Conservation (phyloP, 306 rosid genomes). For the Echinosophora koreensis region DNA sequence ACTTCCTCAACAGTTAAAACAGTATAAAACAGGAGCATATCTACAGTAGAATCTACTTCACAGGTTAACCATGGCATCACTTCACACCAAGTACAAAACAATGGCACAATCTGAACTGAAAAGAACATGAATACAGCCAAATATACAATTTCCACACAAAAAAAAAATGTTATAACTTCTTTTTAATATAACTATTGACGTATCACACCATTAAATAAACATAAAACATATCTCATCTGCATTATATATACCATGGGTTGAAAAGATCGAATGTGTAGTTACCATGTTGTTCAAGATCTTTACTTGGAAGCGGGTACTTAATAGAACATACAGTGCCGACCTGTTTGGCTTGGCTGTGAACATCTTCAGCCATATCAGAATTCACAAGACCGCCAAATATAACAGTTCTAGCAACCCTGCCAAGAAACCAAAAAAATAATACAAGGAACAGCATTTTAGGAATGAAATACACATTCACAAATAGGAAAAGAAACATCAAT, state of each 20-base stretch:
- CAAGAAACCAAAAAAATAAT: constrained; percentile 40
- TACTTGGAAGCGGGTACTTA: constrained; percentile 81
- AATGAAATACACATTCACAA: neutral
- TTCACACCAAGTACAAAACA: constrained; percentile 20
- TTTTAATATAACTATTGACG: constrained; percentile 19
- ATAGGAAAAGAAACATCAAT: constrained; percentile 12
- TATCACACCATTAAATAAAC: constrained; percentile 27
- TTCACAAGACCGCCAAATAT: constrained; percentile 80
- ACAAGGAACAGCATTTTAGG: constrained; percentile 31
- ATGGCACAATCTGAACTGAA: constrained; percentile 13
- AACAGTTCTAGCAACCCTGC: constrained; percentile 95
- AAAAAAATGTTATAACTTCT: neutral
- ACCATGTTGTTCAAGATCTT: constrained; percentile 78
- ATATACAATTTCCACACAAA: neutral
- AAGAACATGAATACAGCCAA: constrained; percentile 12
- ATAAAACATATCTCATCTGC: constrained; percentile 18
- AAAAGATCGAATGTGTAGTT: constrained; percentile 46
- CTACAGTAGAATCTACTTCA: constrained; percentile 12
- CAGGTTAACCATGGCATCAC: constrained; percentile 9
- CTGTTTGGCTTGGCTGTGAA: constrained; percentile 74
- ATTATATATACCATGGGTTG: neutral
- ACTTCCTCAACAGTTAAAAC: constrained; percentile 1
- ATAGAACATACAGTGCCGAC: constrained; percentile 75
- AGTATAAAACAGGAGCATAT: constrained; percentile 16
- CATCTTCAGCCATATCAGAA: constrained; percentile 79